Conservation (phyloP, 1,284 basidiomycete genomes). For the Naganishia albida region DNA sequence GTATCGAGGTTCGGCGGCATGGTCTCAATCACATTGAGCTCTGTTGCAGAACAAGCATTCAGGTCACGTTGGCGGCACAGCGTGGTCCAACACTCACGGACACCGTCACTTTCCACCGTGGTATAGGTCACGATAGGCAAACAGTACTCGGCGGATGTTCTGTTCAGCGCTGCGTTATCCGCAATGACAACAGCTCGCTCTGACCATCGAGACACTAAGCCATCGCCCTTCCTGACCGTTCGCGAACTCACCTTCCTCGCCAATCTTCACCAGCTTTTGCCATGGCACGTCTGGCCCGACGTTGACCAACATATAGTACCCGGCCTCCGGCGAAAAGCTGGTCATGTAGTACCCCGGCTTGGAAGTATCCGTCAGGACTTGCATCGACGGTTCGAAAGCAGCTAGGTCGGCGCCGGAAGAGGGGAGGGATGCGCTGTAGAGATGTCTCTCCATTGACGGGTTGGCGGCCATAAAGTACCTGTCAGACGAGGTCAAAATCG, state of each 20-base stretch:
- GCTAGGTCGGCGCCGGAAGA: slow-evolving; percentile 15
- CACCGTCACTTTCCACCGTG: slow-evolving; percentile 75
- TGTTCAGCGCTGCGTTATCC: slow-evolving; percentile 71
- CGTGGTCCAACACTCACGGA: slow-evolving; percentile 60
- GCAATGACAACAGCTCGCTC: slow-evolving; percentile 59
- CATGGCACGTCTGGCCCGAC: slow-evolving; percentile 81
- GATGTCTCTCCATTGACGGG: slow-evolving; percentile 77
- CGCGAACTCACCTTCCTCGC: slow-evolving; percentile 60
- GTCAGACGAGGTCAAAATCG: slow-evolving; percentile 1
- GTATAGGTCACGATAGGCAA: slow-evolving; percentile 68
- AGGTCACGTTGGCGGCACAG: neutral
- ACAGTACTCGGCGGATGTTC: slow-evolving; percentile 70
- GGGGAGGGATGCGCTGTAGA: slow-evolving; percentile 58
- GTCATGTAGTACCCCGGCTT: slow-evolving; percentile 66
- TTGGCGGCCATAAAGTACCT: slow-evolving; percentile 88
- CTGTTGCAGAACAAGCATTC: slow-evolving; percentile 53
- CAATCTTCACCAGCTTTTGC: slow-evolving; percentile 73
- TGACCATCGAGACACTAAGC: slow-evolving; percentile 22
- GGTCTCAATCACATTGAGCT: slow-evolving; percentile 84
- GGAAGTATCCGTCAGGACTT: slow-evolving; percentile 67
- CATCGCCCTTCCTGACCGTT: neutral
- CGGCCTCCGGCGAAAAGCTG: slow-evolving; percentile 76
- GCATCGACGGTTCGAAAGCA: slow-evolving; percentile 45
- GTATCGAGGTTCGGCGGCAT: slow-evolving; percentile 89
- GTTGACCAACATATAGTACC: slow-evolving; percentile 81